These are phyloP conservation scores for Dipteronia sinensis DNA, from an alignment of 345 rosid genomes.

Conservation along the genomic window DNA sequence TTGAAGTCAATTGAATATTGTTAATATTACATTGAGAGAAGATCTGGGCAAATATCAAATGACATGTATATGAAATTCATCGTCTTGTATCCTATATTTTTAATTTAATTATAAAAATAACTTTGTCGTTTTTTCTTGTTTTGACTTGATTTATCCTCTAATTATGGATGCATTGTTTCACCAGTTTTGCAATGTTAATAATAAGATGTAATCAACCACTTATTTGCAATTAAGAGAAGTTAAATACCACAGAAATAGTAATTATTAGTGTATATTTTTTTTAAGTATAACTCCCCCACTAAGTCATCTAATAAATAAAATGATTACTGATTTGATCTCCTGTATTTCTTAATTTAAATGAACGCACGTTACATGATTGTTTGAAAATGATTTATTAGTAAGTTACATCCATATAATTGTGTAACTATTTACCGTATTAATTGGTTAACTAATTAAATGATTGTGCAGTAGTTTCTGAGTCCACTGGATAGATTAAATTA, in stretches of 20 bases:
- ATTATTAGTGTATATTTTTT: neutral
- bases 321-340: neutral
- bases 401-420: neutral
- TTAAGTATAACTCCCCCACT: conserved; percentile 4
- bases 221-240: neutral
- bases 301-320: neutral
- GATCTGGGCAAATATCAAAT: neutral
- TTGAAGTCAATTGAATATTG: neutral
- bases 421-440: neutral
- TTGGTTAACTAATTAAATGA: neutral
- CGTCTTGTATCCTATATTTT: neutral
- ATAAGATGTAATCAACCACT: neutral
- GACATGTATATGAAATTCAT: neutral
- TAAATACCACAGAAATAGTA: neutral
- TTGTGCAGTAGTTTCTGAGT: neutral
- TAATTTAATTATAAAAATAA: no score
- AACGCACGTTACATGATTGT: neutral
- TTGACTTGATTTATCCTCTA: no score
- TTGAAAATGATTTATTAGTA: neutral
- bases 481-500: neutral
- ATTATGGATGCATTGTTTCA: neutral
- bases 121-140: no score
- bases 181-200: neutral
- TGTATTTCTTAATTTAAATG: neutral
- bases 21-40: neutral